Percentiles rank a stretch among this genome's conserved stretches.
Conservation (phyloP, 148 eudicot species). For the Limonium bicolor region DNA sequence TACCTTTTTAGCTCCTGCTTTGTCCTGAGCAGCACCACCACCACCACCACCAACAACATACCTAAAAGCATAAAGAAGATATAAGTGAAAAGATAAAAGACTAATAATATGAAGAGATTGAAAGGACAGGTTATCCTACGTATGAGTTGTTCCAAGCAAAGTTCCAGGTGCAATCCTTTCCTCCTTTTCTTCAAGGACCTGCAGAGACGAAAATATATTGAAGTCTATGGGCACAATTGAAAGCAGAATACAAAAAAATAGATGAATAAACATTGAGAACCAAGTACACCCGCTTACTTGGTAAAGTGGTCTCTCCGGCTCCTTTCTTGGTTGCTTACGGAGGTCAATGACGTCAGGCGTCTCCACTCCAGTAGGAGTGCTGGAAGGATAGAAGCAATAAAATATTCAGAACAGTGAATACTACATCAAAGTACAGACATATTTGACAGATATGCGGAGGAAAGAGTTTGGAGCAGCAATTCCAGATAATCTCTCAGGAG, state of each 20-base stretch:
- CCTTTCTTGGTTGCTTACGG: conserved; percentile 96
- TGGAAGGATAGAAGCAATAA: conserved; percentile 15
- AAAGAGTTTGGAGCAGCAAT: too few species aligned
- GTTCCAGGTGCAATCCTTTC: conserved; percentile 82
- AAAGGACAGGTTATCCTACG: conserved; percentile 31
- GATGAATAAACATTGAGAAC: too few species aligned
- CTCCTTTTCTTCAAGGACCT: conserved; percentile 96
- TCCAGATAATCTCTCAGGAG: too few species aligned
- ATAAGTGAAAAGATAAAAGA: neutral
- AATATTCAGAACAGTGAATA: neutral
- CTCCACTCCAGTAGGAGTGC: conserved; percentile 99
- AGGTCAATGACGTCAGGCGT: conserved; percentile 99
- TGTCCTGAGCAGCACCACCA: conserved; percentile 67
- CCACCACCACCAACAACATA: conserved; percentile 56
- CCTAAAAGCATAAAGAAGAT: conserved; percentile 19
- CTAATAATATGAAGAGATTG: neutral
- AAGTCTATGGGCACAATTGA: neutral
- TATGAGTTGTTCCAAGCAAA: conserved; percentile 70
- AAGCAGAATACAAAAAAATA: neutral
- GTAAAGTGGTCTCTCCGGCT: conserved; percentile 88
- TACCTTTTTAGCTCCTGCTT: conserved; percentile 85
- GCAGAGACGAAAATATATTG: conserved; percentile 4
- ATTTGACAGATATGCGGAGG: too few species aligned
- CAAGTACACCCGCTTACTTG: conserved; percentile 30
- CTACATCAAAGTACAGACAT: neutral